These are phyloP conservation scores for Hippophae rhamnoides DNA, from an alignment of 306 rosid genomes.

Conservation along the genomic window DNA sequence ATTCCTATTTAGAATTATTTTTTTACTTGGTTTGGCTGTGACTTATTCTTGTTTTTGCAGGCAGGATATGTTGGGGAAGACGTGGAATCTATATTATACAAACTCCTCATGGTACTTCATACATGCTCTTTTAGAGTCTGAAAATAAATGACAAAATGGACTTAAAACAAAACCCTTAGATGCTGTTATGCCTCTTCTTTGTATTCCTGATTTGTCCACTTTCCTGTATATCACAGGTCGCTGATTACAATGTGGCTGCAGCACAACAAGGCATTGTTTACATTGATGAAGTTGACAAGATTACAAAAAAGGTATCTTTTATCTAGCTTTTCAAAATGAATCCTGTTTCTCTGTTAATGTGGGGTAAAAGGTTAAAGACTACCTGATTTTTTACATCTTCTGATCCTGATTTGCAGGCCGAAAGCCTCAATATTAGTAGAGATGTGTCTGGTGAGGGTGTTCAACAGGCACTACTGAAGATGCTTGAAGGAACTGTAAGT, in stretches of 20 bases:
- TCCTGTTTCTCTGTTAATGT: not conserved
- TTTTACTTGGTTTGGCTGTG: conserved; percentile 11
- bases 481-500: conserved; percentile 99
- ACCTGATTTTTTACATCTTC: conserved; percentile 10
- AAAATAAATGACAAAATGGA: not conserved
- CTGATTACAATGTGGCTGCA: conserved; percentile 91
- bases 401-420: conserved; percentile 54
- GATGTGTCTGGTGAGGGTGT: conserved; percentile 99
- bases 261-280: conserved; percentile 97
- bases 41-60: conserved; percentile 35
- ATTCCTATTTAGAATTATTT: no score
- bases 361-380: not conserved
- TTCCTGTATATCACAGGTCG: conserved; percentile 45
- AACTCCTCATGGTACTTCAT: conserved; percentile 69
- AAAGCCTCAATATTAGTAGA: conserved; percentile 92
- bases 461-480: conserved; percentile 90
- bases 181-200: no score
- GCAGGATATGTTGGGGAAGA: conserved; percentile 99
- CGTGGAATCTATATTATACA: conserved; percentile 89
- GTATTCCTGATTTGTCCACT: no score
- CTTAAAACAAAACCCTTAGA: no score
- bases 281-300: conserved; percentile 98
- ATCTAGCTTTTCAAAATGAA: not conserved
- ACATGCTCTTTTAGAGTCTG: not conserved
- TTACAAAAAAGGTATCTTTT: conserved; percentile 63